A percentile compares a stretch with the other conserved stretches of the same genome.
These are phyloP conservation scores for Neurospora sp. DNA, from an alignment of 495 filamentous ascomycete genomes.

Conservation along the genomic window DNA sequence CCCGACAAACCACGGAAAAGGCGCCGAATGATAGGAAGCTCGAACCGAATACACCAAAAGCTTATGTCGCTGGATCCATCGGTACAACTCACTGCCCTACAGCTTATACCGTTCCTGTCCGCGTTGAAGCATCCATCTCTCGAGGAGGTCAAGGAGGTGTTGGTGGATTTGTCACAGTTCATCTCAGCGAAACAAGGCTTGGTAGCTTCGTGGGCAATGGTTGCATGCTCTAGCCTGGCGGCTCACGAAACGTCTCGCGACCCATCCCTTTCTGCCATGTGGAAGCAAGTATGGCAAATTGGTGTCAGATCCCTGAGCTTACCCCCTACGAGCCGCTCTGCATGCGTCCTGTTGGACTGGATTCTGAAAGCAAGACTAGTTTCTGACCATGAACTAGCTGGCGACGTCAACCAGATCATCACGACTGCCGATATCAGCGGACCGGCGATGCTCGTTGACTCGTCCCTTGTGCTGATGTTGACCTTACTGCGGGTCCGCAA, in stretches of 20 bases:
- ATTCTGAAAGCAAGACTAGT: conserved; percentile 56
- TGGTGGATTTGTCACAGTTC: conserved; percentile 26
- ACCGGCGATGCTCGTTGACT: conserved; percentile 68
- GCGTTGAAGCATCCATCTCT: conserved; percentile 26
- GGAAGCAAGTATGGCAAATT: conserved; percentile 70
- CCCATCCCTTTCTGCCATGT: conserved; percentile 28
- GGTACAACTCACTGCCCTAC: conserved; percentile 57
- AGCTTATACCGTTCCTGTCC: conserved; percentile 66
- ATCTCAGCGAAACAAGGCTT: conserved; percentile 27
- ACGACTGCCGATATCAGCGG: conserved; percentile 69
- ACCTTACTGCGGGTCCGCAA: conserved; percentile 49
- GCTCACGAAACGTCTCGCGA: conserved; percentile 10
- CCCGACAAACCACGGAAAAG: conserved; percentile 50
- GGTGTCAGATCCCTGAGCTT: conserved; percentile 61
- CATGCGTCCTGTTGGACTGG: conserved; percentile 63
- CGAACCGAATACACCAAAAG: conserved; percentile 54
- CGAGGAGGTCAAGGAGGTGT: conserved; percentile 29
- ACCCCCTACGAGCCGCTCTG: conserved; percentile 61
- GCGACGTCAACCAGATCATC: conserved; percentile 58
- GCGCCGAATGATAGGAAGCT: conserved; percentile 45
- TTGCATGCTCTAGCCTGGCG: conserved; percentile 40
- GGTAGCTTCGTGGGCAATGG: conserved; percentile 43
- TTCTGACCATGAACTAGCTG: conserved; percentile 49
- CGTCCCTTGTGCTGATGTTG: conserved; percentile 64
- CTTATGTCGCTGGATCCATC: conserved; percentile 44